These are phyloP conservation scores for Fusarium nurragi DNA, from an alignment of 2,329 filamentous ascomycete genomes.

Conservation along the genomic window DNA sequence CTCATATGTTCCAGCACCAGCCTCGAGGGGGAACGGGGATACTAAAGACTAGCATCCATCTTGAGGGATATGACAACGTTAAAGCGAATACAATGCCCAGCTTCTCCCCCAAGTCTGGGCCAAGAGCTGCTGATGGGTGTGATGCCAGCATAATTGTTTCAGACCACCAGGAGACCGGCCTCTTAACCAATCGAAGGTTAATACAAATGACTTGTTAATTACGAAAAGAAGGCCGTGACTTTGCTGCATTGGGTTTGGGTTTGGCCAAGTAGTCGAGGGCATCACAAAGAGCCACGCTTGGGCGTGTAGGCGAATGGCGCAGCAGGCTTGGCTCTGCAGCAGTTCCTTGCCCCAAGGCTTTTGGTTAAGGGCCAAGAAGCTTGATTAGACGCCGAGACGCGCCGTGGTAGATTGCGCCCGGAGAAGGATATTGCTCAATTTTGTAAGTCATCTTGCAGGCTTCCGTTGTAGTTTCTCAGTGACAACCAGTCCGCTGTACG, in stretches of 20 bases:
- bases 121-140: slow-evolving; percentile 21
- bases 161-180: slow-evolving; percentile 17
- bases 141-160: slow-evolving; percentile 32
- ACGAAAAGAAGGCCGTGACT: slow-evolving; percentile 9
- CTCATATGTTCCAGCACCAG: slow-evolving; percentile 29
- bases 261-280: slow-evolving; percentile 4
- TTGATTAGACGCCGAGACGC: slow-evolving; percentile 25
- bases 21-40: slow-evolving; percentile 31
- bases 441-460: neutral
- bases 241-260: slow-evolving; percentile 15
- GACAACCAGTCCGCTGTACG: neutral
- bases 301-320: slow-evolving; percentile 27
- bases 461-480: neutral
- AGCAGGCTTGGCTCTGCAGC: slow-evolving; percentile 15
- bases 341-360: neutral
- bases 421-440: neutral
- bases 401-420: slow-evolving; percentile 12
- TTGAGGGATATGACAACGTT: slow-evolving; percentile 27
- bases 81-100: slow-evolving; percentile 30
- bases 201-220: slow-evolving; percentile 24
- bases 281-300: slow-evolving; percentile 27
- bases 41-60: slow-evolving; percentile 3
- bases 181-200: slow-evolving; percentile 19
- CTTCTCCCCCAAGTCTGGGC: slow-evolving; percentile 9
- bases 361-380: slow-evolving; percentile 25